Evolutionary conservation across 306 rosid genomes (phyloP), one percentile per base, ranked within the genome.

Genomic region (Medicago arabica): DNA sequence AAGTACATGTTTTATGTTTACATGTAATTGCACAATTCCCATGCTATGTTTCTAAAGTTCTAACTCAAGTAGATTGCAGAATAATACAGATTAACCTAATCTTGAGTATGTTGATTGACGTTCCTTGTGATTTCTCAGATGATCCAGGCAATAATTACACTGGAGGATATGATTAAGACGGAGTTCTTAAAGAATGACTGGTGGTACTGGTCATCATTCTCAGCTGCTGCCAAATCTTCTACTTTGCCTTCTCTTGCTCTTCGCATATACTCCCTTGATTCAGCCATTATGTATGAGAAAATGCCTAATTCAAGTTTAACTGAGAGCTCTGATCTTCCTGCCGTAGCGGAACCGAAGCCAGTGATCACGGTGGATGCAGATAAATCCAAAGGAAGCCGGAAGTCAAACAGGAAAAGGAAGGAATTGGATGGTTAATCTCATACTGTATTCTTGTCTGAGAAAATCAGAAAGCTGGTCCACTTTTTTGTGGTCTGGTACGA

Each of bases 131-230:
- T 75, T 77, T 72, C 79, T 79, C 92, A 96, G 99, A 89, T 96
- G 93, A 87, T 92, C 80, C 97, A 96, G 85, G 98, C 97, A 10
- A 90, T 93, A 62, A 80, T 92, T 28, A 69, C 89, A 71, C 80
- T 96, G 76, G 99, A 96, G 87, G 98, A 92, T 90, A 87, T 90
- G 98, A 90, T 96, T 63, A 90, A 86, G 92, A 84, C 94, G 0
- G 94, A 90, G 47, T 87, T 89, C 86, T 87, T 96, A 17, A 89
- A 86, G 86, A 96, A 89, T 90, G 98, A 89, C 72, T 96, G 99
- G 99, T 96, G 98, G 98, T 96, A 96, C 83, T 96, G 99, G 99
- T 96, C 99, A 19, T 92, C 99, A 54, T 91, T 85, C 82, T 88
- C 99, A 15, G 99, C 97, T 79, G 98, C 99, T 25, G 96, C 93